Conservation (phyloP, 2,329 filamentous ascomycete genomes). For the Coniochaeta ligniaria region DNA sequence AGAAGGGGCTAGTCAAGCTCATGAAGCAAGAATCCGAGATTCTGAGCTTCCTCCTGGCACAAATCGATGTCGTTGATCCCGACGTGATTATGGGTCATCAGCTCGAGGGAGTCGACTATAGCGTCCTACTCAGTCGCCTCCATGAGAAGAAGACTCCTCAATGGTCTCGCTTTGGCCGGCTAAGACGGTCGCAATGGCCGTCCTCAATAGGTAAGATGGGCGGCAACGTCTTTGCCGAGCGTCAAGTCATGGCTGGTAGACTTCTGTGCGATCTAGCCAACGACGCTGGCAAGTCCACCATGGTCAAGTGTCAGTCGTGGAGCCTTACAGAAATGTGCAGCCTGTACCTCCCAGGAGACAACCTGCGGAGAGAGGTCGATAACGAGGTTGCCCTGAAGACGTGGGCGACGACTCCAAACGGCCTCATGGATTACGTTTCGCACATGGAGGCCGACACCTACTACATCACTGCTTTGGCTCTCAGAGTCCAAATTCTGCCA, state of each 20-base stretch:
- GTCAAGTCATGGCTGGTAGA: constrained; percentile 81
- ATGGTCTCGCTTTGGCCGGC: constrained; percentile 87
- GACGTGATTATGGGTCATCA: constrained; percentile 93
- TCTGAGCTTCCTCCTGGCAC: constrained; percentile 79
- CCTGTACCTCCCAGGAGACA: constrained; percentile 70
- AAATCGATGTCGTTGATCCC: constrained; percentile 81
- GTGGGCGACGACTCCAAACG: constrained; percentile 77
- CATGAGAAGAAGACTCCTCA: constrained; percentile 86
- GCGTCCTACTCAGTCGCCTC: constrained; percentile 77
- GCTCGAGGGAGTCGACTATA: constrained; percentile 95
- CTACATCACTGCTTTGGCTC: constrained; percentile 84
- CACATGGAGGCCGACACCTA: constrained; percentile 95
- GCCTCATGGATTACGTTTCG: constrained; percentile 85
- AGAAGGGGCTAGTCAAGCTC: constrained; percentile 69
- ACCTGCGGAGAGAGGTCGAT: constrained; percentile 75
- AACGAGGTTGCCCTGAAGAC: constrained; percentile 80
- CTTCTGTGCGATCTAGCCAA: constrained; percentile 92
- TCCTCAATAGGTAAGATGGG: constrained; percentile 77
- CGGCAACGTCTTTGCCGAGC: constrained; percentile 87
- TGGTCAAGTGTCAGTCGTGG: constrained; percentile 98
- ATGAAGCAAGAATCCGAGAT: constrained; percentile 81
- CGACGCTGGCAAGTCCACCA: constrained; percentile 92
- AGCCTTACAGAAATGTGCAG: constrained; percentile 96
- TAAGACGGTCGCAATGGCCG: constrained; percentile 82
- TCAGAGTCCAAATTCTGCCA: constrained; percentile 86